These are phyloP conservation scores for Mycena chlorophos DNA, from an alignment of 768 basidiomycete species.

Conservation along the genomic window DNA sequence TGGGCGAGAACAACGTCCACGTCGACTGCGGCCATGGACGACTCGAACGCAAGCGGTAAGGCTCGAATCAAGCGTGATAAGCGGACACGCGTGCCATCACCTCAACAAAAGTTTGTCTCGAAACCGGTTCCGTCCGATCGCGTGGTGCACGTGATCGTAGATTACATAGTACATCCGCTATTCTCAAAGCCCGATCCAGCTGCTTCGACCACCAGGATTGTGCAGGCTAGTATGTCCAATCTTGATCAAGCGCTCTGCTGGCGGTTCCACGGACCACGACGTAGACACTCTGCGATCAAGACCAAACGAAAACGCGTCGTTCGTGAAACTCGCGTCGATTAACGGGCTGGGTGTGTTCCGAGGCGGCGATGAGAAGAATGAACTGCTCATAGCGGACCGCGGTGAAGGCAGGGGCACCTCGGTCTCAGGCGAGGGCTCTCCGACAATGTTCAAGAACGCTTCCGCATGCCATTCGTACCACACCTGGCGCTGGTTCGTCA, in stretches of 20 bases:
- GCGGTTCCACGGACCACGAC: conserved; percentile 10
- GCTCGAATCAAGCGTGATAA: conserved; percentile 1
- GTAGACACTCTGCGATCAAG: conserved; percentile 12
- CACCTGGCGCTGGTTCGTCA: conserved; percentile 84
- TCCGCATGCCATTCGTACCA: conserved; percentile 99
- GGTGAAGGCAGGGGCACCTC: conserved; percentile 29
- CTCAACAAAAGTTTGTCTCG: too few relatives aligned
- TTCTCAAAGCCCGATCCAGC: conserved; percentile 81
- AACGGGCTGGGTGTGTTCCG: conserved; percentile 61
- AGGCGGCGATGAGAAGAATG: conserved; percentile 16
- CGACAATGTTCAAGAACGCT: conserved; percentile 74
- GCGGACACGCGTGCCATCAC: not conserved
- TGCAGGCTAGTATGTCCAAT: conserved; percentile 94
- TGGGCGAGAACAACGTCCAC: not conserved
- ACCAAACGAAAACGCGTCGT: not conserved
- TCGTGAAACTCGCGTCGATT: conserved; percentile 48
- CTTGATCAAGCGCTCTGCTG: conserved; percentile 60
- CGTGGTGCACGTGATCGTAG: not conserved
- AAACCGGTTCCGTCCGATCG: too few relatives aligned
- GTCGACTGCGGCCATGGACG: not conserved
- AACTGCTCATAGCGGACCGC: conserved; percentile 22
- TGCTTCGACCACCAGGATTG: conserved; percentile 86
- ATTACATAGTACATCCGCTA: not conserved
- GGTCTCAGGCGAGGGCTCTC: conserved; percentile 31
- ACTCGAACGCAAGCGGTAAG: not conserved